Base-by-base conservation (phyloP, 768 basidiomycete species). In the Fomitopsis serialis region DNA sequence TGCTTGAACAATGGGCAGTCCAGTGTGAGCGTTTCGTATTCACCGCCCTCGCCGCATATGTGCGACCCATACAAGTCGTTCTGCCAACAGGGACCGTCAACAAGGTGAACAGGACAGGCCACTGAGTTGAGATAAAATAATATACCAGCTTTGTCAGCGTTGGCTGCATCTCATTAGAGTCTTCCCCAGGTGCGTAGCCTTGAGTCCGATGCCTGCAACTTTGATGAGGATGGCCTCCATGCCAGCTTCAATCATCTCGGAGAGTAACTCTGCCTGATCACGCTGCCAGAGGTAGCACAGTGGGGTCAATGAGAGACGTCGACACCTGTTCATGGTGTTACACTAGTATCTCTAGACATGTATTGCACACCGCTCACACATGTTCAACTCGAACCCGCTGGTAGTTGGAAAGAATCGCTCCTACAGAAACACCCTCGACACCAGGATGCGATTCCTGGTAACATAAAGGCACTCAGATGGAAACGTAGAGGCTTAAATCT, bases 371-470 rank as follows among this genome's bases (percentile, higher is more conserved):
- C 6, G 58, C 88, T 69, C 60, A 93, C 92, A 98, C 95, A 78
- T 99, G 95, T 70, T 99, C 97, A 12, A 99, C 94, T 50, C 97
- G 83, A 17, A 98, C 86, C 23, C 97, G 81, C 63, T 99, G 97
- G 64, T 99, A 99, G 66, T 92, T 96, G 25, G 97, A 98, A 29
- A 98, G 80, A 55, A 99, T 99, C 5, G 97, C 95, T 2, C 97
- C 97, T 21, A 95, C 92, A 9, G 95, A 90, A 23, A 98, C 88
- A 9, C 84, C 96, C 67, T 85, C 74, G 21, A 94, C 70, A 50
- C 92, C 87, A 2, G 93, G 92, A 67, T 93, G 89, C 45, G 75
- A 74, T 11, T 72, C 66, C 93, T 95, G 58, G 37, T 17, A 46
- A 11, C 2, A n/a, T 36, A 27, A 40, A 48, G 3, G 46, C n/a